Evolutionary conservation across 306 rosid species (phyloP).

Genomic region (Albizia julibrissin): DNA sequence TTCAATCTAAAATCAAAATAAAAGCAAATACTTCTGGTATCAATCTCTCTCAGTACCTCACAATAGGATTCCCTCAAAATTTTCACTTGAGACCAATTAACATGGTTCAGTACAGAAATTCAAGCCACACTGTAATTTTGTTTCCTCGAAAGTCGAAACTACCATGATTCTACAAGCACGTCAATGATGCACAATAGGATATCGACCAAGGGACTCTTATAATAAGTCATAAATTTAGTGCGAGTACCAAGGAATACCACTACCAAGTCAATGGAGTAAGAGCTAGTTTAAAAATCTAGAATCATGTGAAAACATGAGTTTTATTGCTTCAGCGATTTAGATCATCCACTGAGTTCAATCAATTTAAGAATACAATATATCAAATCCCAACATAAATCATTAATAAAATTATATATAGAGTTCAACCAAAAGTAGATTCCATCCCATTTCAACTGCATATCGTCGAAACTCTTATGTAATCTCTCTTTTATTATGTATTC

Average conservation of each 20-base stretch:
- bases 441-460: neutral
- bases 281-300: neutral
- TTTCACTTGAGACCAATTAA: neutral
- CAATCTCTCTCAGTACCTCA: conserved; percentile 9
- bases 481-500: neutral
- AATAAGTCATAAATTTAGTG: neutral
- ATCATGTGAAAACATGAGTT: neutral
- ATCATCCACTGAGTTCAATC: neutral
- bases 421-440: neutral
- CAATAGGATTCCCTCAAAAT: neutral
- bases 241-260: neutral
- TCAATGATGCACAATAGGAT: neutral
- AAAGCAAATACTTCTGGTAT: neutral
- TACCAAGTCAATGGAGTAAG: neutral
- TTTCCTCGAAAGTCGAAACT: neutral
- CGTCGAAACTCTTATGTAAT: neutral
- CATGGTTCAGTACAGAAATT: conserved; percentile 1
- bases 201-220: neutral
- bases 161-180: neutral
- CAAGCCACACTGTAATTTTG: neutral
- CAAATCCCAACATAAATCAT: neutral
- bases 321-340: neutral
- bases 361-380: neutral
- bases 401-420: neutral
- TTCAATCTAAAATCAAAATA: conserved; percentile 3